phyloP scores from a whole-genome alignment of 2,329 filamentous ascomycete genomes.

The Colletotrichum sp. region DNA sequence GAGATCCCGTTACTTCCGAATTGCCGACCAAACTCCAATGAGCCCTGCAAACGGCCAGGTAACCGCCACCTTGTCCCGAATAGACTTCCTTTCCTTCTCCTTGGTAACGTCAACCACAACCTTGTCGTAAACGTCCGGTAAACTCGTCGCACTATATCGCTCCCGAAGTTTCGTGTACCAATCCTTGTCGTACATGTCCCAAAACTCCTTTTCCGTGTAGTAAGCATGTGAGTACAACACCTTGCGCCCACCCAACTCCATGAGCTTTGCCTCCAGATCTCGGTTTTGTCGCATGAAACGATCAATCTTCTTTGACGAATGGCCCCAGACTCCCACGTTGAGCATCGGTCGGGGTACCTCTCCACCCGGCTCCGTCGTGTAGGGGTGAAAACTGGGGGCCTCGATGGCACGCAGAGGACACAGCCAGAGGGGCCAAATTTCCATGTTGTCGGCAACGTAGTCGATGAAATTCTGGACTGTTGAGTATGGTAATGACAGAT shows the following conservation, averaged over 20 bases:
- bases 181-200: constrained; percentile 64
- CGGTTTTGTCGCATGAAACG: constrained; percentile 62
- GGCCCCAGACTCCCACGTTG: constrained; percentile 70
- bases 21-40: constrained; percentile 18
- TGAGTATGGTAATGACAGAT: constrained; percentile 59
- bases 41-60: constrained; percentile 19
- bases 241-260: constrained; percentile 68
- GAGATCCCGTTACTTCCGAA: background rate
- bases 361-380: constrained; percentile 1
- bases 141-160: constrained; percentile 61
- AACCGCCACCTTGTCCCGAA: constrained; percentile 9
- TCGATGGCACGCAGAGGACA: constrained; percentile 55
- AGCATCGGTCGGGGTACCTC: constrained; percentile 33
- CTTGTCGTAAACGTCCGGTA: constrained; percentile 73
- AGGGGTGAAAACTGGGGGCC: constrained; percentile 28
- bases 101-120: constrained; percentile 50
- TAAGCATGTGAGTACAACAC: constrained; percentile 75
- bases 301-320: constrained; percentile 42
- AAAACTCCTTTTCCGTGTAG: constrained; percentile 72
- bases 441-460: constrained; percentile 51
- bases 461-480: constrained; percentile 47
- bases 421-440: constrained; percentile 62
- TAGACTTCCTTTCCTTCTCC: background rate
- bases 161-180: constrained; percentile 63
- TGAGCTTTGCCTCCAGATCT: constrained; percentile 63